Evolutionary conservation across 345 rosid genomes (phyloP).

Genomic region (Camelina neglecta): DNA sequence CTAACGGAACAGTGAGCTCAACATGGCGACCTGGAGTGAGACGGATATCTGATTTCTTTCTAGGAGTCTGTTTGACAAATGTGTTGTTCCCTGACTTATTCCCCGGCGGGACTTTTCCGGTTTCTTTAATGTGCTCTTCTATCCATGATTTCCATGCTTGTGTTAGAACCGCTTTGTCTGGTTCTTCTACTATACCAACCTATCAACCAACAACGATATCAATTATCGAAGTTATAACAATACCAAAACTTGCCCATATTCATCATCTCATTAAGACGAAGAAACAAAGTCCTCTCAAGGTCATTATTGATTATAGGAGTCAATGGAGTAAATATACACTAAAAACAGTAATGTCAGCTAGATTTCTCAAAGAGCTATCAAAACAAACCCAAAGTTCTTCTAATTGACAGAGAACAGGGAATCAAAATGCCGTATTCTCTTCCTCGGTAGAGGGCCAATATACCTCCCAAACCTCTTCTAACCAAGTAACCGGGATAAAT

Average conservation of each 20-base stretch:
- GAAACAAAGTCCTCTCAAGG: not conserved
- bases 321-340: not conserved
- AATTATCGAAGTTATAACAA: not conserved
- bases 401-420: not conserved
- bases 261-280: not conserved
- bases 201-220: conserved; percentile 33
- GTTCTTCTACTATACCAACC: conserved; percentile 78
- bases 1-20: conserved; percentile 72
- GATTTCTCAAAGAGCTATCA: not conserved
- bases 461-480: not conserved
- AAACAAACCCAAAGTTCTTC: not conserved
- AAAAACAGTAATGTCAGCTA: not conserved
- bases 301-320: not conserved
- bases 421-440: not conserved
- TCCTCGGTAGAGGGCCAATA: not conserved
- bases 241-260: not conserved
- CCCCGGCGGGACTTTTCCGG: conserved; percentile 89
- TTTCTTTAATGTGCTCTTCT: conserved; percentile 79
- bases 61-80: conserved; percentile 65
- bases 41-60: conserved; percentile 80
- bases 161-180: conserved; percentile 70
- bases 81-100: conserved; percentile 87
- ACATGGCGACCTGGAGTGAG: conserved; percentile 92
- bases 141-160: conserved; percentile 98
- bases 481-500: not conserved